A percentile compares a stretch with the other conserved stretches of the same genome.
Conservation (phyloP, 2,329 filamentous ascomycete genomes). For the Aureobasidium namibiae region DNA sequence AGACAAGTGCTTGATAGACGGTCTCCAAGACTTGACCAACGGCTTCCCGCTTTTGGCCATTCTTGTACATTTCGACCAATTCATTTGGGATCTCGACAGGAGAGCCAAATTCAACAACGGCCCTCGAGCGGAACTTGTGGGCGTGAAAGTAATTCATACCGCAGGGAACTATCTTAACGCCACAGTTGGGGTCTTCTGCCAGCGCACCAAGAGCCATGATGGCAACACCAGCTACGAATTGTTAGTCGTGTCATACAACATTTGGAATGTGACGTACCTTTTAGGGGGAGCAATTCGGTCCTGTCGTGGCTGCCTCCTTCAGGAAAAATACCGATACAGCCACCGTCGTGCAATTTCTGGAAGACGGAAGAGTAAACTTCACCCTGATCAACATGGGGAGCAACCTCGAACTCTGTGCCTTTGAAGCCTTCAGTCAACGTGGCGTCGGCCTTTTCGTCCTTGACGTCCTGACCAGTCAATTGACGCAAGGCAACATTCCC, state of each 20-base stretch:
- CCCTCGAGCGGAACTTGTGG: slow-evolving; percentile 94
- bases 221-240: slow-evolving; percentile 67
- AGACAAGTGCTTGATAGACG: slow-evolving; percentile 73
- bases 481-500: slow-evolving; percentile 66
- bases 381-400: slow-evolving; percentile 89
- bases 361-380: slow-evolving; percentile 93
- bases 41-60: slow-evolving; percentile 74
- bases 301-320: slow-evolving; percentile 95
- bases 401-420: slow-evolving; percentile 77
- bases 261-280: slow-evolving; percentile 40
- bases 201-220: slow-evolving; percentile 95
- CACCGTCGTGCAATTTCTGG: slow-evolving; percentile 67
- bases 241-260: slow-evolving; percentile 18
- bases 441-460: slow-evolving; percentile 46
- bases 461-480: slow-evolving; percentile 72
- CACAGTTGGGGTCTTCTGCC: slow-evolving; percentile 75
- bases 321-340: slow-evolving; percentile 93
- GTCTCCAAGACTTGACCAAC: slow-evolving; percentile 78
- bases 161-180: slow-evolving; percentile 88
- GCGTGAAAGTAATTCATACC: slow-evolving; percentile 99
- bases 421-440: slow-evolving; percentile 51
- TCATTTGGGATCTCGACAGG: slow-evolving; percentile 78
- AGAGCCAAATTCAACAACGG: slow-evolving; percentile 88
- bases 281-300: slow-evolving; percentile 81
- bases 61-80: slow-evolving; percentile 76